Evolutionary conservation across 495 filamentous ascomycete genomes (phyloP).

Genomic region (Lophiostoma macrostomum): DNA sequence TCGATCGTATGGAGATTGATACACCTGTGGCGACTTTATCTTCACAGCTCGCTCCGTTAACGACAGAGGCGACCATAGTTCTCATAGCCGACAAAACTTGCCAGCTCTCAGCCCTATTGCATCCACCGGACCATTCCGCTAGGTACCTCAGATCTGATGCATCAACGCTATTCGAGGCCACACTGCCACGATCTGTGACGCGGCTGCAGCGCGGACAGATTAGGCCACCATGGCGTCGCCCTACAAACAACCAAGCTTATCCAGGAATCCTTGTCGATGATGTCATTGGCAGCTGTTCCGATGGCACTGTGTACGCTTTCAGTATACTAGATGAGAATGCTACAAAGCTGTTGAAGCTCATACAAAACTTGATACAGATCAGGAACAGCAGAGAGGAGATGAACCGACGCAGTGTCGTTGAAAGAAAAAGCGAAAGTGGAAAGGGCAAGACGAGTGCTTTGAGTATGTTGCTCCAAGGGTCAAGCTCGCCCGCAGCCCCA

Average conservation of each 20-base stretch:
- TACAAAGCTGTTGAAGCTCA: slow-evolving; percentile 26
- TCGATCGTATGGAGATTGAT: too few relatives aligned
- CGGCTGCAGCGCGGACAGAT: slow-evolving; percentile 35
- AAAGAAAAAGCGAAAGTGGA: too few relatives aligned
- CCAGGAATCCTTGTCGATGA: slow-evolving; percentile 34
- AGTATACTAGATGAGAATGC: slow-evolving; percentile 32
- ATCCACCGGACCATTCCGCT: slow-evolving; percentile 9
- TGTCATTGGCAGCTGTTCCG: slow-evolving; percentile 37
- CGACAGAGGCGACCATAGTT: slow-evolving; percentile 8
- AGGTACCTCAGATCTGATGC: slow-evolving; percentile 17
- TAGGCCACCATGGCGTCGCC: slow-evolving; percentile 46
- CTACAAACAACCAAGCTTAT: slow-evolving; percentile 16
- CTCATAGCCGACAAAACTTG: slow-evolving; percentile 35
- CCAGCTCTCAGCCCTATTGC: slow-evolving; percentile 32
- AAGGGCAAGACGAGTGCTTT: too few relatives aligned
- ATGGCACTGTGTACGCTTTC: slow-evolving; percentile 39
- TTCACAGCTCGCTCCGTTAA: slow-evolving; percentile 7
- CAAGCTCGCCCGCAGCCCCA: too few relatives aligned
- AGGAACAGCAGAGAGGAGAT: too few relatives aligned
- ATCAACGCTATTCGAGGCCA: slow-evolving; percentile 36
- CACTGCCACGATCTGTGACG: slow-evolving; percentile 35
- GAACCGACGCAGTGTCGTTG: too few relatives aligned
- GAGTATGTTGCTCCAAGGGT: too few relatives aligned
- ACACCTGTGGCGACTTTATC: background rate
- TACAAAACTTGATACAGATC: slow-evolving; percentile 31